Percentiles rank a stretch among this genome's conserved stretches.
These are phyloP conservation scores for Salisapilia sapeloensis DNA, from an alignment of 352 stramenopile genomes.

Conservation along the genomic window DNA sequence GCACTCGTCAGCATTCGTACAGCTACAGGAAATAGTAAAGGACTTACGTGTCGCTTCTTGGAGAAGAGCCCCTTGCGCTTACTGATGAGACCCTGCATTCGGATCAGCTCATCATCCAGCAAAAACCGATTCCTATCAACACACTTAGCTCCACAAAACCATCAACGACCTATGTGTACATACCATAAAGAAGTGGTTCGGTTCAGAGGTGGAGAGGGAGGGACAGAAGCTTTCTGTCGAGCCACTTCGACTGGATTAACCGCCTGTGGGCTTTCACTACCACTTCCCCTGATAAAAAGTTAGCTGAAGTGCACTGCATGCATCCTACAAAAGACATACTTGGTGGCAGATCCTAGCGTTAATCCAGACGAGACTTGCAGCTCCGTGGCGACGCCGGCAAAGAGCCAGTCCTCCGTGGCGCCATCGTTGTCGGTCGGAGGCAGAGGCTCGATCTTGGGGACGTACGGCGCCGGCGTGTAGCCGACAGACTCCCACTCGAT, in stretches of 20 bases:
- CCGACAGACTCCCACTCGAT: conserved; percentile 54
- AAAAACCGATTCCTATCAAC: conserved; percentile 51
- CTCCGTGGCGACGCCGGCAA: conserved; percentile 73
- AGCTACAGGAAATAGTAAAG: neutral
- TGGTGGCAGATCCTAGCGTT: conserved; percentile 34
- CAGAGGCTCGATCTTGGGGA: conserved; percentile 32
- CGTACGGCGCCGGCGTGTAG: conserved; percentile 26
- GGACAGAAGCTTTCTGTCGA: conserved; percentile 48
- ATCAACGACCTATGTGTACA: neutral
- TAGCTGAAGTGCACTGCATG: conserved; percentile 9
- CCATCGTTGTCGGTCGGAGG: conserved; percentile 71
- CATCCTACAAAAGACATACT: conserved; percentile 12
- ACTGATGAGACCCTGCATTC: conserved; percentile 72
- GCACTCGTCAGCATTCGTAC: neutral
- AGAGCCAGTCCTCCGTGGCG: conserved; percentile 78
- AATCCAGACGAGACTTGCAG: conserved; percentile 75
- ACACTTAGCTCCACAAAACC: neutral
- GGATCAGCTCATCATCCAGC: conserved; percentile 77
- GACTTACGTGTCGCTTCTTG: conserved; percentile 58
- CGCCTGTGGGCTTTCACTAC: no score
- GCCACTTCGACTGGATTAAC: conserved; percentile 67
- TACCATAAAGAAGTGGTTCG: conserved; percentile 66
- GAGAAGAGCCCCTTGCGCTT: conserved; percentile 81
- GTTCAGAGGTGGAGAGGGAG: conserved; percentile 25
- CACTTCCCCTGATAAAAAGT: neutral